A percentile compares a stretch with the other conserved stretches of the same genome.
These are phyloP conservation scores for Lyophyllum atratum DNA, from an alignment of 768 basidiomycete genomes.

Conservation along the genomic window DNA sequence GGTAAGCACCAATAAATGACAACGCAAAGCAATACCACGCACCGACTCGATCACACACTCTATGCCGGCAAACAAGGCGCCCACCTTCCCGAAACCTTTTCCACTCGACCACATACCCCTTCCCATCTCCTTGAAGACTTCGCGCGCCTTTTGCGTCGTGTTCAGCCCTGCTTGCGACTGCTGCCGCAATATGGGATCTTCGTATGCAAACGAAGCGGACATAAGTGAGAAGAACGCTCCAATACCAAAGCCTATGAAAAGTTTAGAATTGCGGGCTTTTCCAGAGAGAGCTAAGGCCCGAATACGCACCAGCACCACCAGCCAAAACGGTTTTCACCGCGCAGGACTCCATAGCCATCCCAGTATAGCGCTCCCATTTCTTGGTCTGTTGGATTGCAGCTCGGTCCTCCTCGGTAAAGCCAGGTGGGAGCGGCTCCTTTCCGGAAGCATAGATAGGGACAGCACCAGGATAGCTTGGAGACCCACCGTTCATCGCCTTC, in stretches of 20 bases:
- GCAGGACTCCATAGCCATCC: slow-evolving; percentile 82
- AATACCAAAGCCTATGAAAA: slow-evolving; percentile 74
- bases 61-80: slow-evolving; percentile 90
- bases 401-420: slow-evolving; percentile 80
- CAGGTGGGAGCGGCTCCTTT: slow-evolving; percentile 85
- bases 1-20: background rate
- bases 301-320: slow-evolving; percentile 75
- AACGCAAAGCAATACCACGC: slow-evolving; percentile 34
- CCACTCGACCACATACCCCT: slow-evolving; percentile 88
- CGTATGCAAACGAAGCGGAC: slow-evolving; percentile 93
- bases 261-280: background rate
- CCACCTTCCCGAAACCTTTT: slow-evolving; percentile 93
- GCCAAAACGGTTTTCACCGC: slow-evolving; percentile 79
- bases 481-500: slow-evolving; percentile 16
- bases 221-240: slow-evolving; percentile 97
- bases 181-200: slow-evolving; percentile 83
- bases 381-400: slow-evolving; percentile 64
- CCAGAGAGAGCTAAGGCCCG: background rate
- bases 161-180: slow-evolving; percentile 57
- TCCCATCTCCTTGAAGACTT: slow-evolving; percentile 94
- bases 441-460: slow-evolving; percentile 84
- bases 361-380: slow-evolving; percentile 76
- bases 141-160: slow-evolving; percentile 76
- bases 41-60: slow-evolving; percentile 96
- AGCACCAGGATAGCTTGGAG: slow-evolving; percentile 38